These are phyloP conservation scores for Talaromyces sp. DNA, from an alignment of 2,329 filamentous ascomycete genomes.

Conservation along the genomic window DNA sequence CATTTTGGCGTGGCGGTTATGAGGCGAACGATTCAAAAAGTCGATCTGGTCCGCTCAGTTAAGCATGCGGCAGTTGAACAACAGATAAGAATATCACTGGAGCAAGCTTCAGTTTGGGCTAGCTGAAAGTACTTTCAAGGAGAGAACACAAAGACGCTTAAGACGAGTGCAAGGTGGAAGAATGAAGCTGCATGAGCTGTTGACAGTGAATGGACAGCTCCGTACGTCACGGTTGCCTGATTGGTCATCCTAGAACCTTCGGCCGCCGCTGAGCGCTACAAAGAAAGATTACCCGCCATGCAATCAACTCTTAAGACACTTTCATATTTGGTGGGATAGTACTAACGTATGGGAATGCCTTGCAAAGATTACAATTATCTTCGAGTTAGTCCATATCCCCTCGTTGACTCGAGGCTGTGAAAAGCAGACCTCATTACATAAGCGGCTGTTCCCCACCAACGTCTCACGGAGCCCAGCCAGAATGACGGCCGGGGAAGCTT, in stretches of 20 bases:
- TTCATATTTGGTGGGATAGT: not conserved
- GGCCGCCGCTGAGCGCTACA: conserved; percentile 19
- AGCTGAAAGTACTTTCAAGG: too few species aligned
- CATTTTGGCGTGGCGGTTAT: conserved; percentile 26
- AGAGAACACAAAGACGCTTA: not conserved
- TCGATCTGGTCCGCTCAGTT: not conserved
- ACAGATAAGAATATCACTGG: not conserved
- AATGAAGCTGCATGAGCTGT: conserved; percentile 4
- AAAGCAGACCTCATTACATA: conserved; percentile 4
- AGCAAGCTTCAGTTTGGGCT: not conserved
- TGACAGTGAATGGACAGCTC: conserved; percentile 8
- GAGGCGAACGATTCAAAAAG: conserved; percentile 5
- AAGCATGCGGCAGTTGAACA: not conserved
- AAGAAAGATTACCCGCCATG: not conserved
- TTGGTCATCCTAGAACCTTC: conserved; percentile 28
- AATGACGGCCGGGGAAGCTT: not conserved
- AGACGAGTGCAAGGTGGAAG: conserved; percentile 1
- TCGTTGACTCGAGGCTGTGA: not conserved
- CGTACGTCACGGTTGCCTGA: conserved; percentile 39
- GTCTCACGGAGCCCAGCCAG: not conserved
- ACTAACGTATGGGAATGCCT: not conserved
- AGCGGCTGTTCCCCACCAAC: conserved; percentile 9
- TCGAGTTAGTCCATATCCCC: not conserved
- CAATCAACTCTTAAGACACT: not conserved
- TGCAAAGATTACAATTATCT: too few species aligned